These are phyloP conservation scores for Neofusicoccum umdonicola DNA, from an alignment of 2,329 filamentous ascomycete genomes.

Conservation along the genomic window DNA sequence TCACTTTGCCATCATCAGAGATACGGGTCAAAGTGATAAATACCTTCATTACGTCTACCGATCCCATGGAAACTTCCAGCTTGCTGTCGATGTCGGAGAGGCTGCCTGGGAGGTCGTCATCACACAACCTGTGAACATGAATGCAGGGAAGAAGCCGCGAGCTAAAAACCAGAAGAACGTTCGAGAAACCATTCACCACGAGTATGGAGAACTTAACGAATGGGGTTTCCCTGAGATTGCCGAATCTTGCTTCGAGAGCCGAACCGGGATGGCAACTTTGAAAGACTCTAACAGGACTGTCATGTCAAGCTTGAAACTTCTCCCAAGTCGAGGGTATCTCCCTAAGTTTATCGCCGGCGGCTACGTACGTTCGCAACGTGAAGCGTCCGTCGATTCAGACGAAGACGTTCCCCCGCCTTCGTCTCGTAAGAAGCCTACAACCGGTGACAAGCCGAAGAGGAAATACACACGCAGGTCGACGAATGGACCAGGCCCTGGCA, in stretches of 20 bases:
- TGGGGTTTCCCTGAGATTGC: slow-evolving; percentile 47
- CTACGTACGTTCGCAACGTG: neutral
- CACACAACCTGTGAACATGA: slow-evolving; percentile 27
- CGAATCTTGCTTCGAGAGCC: slow-evolving; percentile 35
- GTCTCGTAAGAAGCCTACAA: neutral
- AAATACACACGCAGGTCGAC: neutral
- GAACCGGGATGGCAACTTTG: slow-evolving; percentile 44
- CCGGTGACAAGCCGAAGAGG: neutral
- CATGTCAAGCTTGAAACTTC: neutral
- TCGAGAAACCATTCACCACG: slow-evolving; percentile 6
- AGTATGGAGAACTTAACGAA: slow-evolving; percentile 39
- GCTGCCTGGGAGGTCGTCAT: slow-evolving; percentile 55
- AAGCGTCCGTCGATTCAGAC: slow-evolving; percentile 1
- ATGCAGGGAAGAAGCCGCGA: slow-evolving; percentile 20
- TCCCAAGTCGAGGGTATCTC: slow-evolving; percentile 10
- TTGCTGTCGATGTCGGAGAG: slow-evolving; percentile 51
- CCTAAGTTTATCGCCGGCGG: slow-evolving; percentile 6
- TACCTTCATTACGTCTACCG: slow-evolving; percentile 55
- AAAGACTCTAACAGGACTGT: neutral
- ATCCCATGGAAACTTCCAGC: slow-evolving; percentile 51
- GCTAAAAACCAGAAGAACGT: slow-evolving; percentile 20
- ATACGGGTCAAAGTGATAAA: slow-evolving; percentile 47
- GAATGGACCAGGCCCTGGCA: neutral
- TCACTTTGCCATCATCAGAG: slow-evolving; percentile 56
- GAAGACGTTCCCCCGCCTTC: neutral